Base-by-base conservation (phyloP, 176 grass and related monocot species). In the Oryza longistaminata region DNA sequence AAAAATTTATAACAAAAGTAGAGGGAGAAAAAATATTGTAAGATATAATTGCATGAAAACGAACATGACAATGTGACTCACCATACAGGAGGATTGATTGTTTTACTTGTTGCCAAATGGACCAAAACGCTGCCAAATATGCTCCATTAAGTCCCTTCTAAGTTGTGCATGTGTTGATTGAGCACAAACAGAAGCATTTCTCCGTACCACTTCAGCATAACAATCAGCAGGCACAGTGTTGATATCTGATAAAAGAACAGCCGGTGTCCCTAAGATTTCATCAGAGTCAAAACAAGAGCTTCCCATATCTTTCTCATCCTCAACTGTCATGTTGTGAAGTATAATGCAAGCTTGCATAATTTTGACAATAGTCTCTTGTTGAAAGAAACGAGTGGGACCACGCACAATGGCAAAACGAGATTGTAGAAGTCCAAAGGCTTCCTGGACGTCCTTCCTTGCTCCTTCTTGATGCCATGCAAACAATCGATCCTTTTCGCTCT, bases 301-400 rank as follows among this genome's bases (percentile, higher is more conserved):
- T 64, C 72, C 86, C 86, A 70, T 87, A 45, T 82, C 79, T 82
- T 87, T 74, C 64, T 87, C 86, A 70, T 87, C 79, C 72, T 87
- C 78, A 46, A 87, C 8, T 70, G 79, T 53, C 86, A 87, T 82
- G 66, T 82, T 87, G 69, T 87, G 79, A 11, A 82, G 72, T 82
- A 76, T 87, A 65, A 87, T 40, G 61, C 78, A 87, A 87, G 64
- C 62, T 75, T 87, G 78, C 37, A 81, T 45, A 19, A 81, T 75
- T 81, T 87, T 87, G 14, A 71, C 71, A 19, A 81, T 78, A 81
- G 78, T 81, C 44, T 19, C 24, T 74, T 11, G 48, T n/a, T 53
- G 22, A 39, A 75, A 75, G 14, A 16, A 87, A 3, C 79, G 79
- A 43, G 15, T 60, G 75, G 85, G 61, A 15, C 85, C 78, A 75